phyloP scores from a whole-genome alignment of 768 basidiomycete genomes.

The Amanita pallidorosea region DNA sequence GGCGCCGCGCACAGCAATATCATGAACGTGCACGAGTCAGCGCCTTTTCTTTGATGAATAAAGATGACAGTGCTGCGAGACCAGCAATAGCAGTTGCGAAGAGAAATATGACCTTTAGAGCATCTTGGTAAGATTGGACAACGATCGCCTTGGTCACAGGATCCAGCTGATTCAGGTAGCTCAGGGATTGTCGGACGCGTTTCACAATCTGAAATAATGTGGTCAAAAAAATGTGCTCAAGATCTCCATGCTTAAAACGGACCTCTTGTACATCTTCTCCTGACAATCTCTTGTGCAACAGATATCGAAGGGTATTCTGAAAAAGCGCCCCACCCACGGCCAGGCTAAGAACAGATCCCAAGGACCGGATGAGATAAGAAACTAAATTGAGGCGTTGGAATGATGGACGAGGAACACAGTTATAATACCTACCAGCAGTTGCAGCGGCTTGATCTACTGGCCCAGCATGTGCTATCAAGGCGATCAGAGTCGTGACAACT shows the following conservation, averaged over 20 bases:
- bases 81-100: slow-evolving; percentile 33
- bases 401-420: background rate
- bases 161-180: slow-evolving; percentile 34
- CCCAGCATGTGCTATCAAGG: slow-evolving; percentile 54
- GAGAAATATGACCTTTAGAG: slow-evolving; percentile 35
- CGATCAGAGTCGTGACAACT: slow-evolving; percentile 46
- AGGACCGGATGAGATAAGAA: slow-evolving; percentile 56
- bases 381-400: slow-evolving; percentile 19
- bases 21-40: slow-evolving; percentile 11
- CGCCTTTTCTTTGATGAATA: slow-evolving; percentile 44
- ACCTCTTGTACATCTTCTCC: slow-evolving; percentile 46
- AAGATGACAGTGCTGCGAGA: slow-evolving; percentile 29
- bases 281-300: slow-evolving; percentile 29
- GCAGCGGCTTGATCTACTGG: slow-evolving; percentile 53
- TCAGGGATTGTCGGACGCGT: slow-evolving; percentile 39
- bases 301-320: slow-evolving; percentile 36
- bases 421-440: slow-evolving; percentile 36
- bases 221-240: background rate
- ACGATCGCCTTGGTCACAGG: slow-evolving; percentile 24
- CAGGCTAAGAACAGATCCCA: slow-evolving; percentile 47
- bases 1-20: background rate
- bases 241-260: slow-evolving; percentile 6
- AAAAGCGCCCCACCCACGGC: slow-evolving; percentile 48
- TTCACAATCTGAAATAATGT: slow-evolving; percentile 28
- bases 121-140: slow-evolving; percentile 29